Conservation (phyloP, 108 stramenopile species). For the Bacterosira constricta region DNA sequence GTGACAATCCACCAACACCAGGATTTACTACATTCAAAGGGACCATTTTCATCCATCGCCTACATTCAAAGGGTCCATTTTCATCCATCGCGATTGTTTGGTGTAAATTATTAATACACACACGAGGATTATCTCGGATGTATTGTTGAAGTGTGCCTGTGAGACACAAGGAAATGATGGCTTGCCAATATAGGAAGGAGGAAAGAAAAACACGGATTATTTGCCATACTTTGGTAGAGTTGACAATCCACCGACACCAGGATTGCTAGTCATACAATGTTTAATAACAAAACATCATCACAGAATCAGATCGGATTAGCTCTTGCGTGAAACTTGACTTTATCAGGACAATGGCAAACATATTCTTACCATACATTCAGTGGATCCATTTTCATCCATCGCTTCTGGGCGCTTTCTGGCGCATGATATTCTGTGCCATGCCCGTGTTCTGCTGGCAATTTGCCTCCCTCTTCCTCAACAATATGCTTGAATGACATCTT, state of each 20-base stretch:
- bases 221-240: constrained; percentile 30
- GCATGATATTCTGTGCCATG: constrained; percentile 88
- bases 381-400: constrained; percentile 89
- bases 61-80: constrained; percentile 87
- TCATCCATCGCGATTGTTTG: constrained; percentile 81
- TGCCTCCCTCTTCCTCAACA: constrained; percentile 66
- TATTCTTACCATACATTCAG: constrained; percentile 82
- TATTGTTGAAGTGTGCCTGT: too few relatives aligned
- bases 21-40: constrained; percentile 88
- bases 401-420: constrained; percentile 60
- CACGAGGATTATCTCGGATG: too few relatives aligned
- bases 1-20: constrained; percentile 74
- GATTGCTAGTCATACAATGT: too few relatives aligned
- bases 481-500: constrained; percentile 71
- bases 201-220: not conserved
- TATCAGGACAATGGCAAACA: too few relatives aligned
- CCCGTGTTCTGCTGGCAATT: constrained; percentile 84
- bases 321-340: too few relatives aligned
- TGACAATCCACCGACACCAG: constrained; percentile 78
- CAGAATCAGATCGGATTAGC: too few relatives aligned
- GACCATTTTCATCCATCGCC: constrained; percentile 85
- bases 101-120: too few relatives aligned
- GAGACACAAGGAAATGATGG: too few relatives aligned
- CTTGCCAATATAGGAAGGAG: too few relatives aligned
- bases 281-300: too few relatives aligned